These are phyloP conservation scores for Mastigamoeba balamuthi DNA, from an alignment of 78 protist species.

Conservation along the genomic window DNA sequence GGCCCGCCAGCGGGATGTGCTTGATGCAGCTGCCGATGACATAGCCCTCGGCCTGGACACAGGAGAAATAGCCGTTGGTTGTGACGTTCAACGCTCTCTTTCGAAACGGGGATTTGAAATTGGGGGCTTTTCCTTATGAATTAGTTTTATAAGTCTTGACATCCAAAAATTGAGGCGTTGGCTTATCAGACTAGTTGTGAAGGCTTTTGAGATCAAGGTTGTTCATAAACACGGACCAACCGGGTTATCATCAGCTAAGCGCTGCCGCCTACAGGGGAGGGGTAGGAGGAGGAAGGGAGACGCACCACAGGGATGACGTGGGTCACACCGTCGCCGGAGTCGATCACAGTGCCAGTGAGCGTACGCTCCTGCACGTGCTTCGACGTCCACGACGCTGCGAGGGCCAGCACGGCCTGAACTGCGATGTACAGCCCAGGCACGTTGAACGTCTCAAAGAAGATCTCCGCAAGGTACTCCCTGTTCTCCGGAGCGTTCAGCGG, in stretches of 20 bases:
- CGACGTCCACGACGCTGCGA: constrained; percentile 85
- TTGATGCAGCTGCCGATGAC: constrained; percentile 92
- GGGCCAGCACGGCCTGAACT: constrained; percentile 98
- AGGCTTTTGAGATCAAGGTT: no score
- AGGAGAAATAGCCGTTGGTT: background rate
- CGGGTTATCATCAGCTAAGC: background rate
- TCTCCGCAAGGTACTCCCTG: constrained; percentile 97
- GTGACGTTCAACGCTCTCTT: no score
- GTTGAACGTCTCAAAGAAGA: constrained; percentile 98
- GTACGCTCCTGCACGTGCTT: constrained; percentile 14
- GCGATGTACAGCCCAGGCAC: constrained; percentile 97
- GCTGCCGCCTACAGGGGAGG: background rate
- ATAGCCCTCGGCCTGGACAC: constrained; percentile 79
- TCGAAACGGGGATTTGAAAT: no score
- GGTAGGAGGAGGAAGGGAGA: background rate
- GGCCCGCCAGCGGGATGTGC: constrained; percentile 97
- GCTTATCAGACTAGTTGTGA: no score
- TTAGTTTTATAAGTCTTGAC: no score
- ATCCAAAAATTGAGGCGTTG: no score
- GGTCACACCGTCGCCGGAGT: constrained; percentile 99
- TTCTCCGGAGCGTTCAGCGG: constrained; percentile 99
- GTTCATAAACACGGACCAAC: background rate
- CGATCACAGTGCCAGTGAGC: constrained; percentile 96
- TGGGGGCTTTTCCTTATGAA: no score
- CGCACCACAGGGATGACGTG: constrained; percentile 97